A percentile compares a stretch with the other conserved stretches of the same genome.
Conservation (phyloP, 257 asterid species). For the Ajuga chamaepitys region DNA sequence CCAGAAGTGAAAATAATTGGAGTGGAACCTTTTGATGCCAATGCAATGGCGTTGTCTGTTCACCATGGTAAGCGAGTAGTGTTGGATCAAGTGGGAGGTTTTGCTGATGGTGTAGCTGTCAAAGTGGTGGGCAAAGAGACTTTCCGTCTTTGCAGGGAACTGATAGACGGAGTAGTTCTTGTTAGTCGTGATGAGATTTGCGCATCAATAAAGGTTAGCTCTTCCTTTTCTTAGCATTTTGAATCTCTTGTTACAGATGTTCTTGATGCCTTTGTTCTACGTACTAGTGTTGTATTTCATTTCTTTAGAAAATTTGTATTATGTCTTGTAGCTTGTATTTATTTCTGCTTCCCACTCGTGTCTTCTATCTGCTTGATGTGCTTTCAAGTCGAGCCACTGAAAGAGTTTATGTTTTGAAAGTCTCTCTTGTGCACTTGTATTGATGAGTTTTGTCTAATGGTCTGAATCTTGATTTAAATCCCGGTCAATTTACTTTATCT, state of each 20-base stretch:
- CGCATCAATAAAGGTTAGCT: constrained; percentile 88
- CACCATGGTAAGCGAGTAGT: constrained; percentile 67
- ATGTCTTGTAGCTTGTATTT: neutral
- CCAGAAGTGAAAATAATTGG: constrained; percentile 87
- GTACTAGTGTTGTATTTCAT: neutral
- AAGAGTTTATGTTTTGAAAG: neutral
- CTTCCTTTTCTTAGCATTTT: neutral
- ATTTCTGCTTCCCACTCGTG: neutral
- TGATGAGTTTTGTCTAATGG: neutral
- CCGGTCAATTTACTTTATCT: neutral
- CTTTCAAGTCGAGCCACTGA: neutral
- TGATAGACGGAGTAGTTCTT: constrained; percentile 78
- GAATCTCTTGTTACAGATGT: neutral
- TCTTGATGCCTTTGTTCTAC: constrained; percentile 3
- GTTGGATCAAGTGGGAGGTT: constrained; percentile 93
- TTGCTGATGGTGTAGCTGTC: constrained; percentile 98
- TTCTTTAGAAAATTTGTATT: neutral
- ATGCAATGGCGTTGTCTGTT: constrained; percentile 88
- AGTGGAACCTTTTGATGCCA: constrained; percentile 91
- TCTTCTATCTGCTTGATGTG: neutral
- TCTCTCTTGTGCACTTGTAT: neutral
- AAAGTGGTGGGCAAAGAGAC: constrained; percentile 93
- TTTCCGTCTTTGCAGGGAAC: constrained; percentile 66
- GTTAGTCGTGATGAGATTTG: constrained; percentile 67
- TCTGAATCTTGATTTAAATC: neutral